phyloP scores from a whole-genome alignment of 2,329 filamentous ascomycete species.

The Apiospora saccharicola region DNA sequence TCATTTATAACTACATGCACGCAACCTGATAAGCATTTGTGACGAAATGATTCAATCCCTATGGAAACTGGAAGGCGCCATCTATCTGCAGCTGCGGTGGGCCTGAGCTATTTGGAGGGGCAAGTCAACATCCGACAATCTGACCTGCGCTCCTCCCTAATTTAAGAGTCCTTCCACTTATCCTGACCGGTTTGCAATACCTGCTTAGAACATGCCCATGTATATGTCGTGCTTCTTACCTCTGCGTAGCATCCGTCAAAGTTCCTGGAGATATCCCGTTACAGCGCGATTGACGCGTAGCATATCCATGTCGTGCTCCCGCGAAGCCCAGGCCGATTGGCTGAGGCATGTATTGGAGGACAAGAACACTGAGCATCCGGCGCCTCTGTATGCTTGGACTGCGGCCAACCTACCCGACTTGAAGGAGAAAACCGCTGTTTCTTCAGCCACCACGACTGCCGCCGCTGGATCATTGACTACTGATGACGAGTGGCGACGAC shows the following conservation, averaged over 20 bases:
- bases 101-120: constrained; percentile 7
- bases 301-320: neutral
- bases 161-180: neutral
- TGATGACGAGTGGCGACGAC: constrained; percentile 37
- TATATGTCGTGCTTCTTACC: too few relatives aligned
- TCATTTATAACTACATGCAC: neutral
- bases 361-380: constrained; percentile 27
- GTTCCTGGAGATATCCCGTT: neutral
- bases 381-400: constrained; percentile 41
- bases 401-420: constrained; percentile 34
- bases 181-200: too few relatives aligned
- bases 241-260: neutral
- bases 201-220: neutral
- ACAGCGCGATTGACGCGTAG: neutral
- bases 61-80: neutral
- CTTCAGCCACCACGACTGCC: too few relatives aligned
- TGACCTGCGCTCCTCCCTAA: neutral
- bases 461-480: neutral
- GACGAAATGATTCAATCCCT: neutral
- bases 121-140: neutral
- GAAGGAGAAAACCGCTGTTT: neutral
- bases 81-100: constrained; percentile 4
- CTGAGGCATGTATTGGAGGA: constrained; percentile 30
- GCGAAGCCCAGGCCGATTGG: neutral
- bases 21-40: neutral